Evolutionary conservation across 257 asterid species (phyloP), one percentile per base, ranked within the genome.

Genomic region (Lavandula angustifolia): DNA sequence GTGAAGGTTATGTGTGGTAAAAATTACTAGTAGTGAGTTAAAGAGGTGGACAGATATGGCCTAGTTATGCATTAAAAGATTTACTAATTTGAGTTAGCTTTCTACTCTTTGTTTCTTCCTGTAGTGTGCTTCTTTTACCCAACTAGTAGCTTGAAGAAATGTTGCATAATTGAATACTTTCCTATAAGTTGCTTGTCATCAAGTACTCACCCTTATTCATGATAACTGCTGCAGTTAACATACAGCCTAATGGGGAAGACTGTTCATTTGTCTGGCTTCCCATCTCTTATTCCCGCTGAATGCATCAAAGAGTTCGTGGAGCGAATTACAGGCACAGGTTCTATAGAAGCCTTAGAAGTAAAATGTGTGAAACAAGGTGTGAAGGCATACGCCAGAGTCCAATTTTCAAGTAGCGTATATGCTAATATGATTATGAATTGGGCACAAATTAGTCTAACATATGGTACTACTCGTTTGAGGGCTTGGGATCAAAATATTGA

Each of bases 361-460:
- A 85, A 80, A 70, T 68, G 6, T 18, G 17, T 69, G 60, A 83
- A 69, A 70, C 29, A 35, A 3, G 85, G 89, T 37, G 5, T 17
- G 9, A 80, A 94, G 67, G 76, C 95, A 52, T 82, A 68, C 51
- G 97, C 97, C 4, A 81, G 16, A 53, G 97, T 92, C 37, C 97
- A 92, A 69, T 92, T 89, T 54, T 67, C 48, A 9, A 18, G 58
- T 16, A 38, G n/a, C 63, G 13, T 0, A 9, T 34, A 54, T 33
- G 91, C 86, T 1, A 80, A 77, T 5, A 31, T 0, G 0, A 81
- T 85, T 54, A 64, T 83, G 22, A 4, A 7, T 11, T 12, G 49
- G 79, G 82, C 89, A 7, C 54, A 7, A 1, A 0, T 0, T 5
- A 11, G 76, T 16, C 75, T 87, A 5, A 49, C 76, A 35, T 87